Base-by-base conservation (phyloP, 1,139 yeast species). In the Wickerhamomyces sp. region DNA sequence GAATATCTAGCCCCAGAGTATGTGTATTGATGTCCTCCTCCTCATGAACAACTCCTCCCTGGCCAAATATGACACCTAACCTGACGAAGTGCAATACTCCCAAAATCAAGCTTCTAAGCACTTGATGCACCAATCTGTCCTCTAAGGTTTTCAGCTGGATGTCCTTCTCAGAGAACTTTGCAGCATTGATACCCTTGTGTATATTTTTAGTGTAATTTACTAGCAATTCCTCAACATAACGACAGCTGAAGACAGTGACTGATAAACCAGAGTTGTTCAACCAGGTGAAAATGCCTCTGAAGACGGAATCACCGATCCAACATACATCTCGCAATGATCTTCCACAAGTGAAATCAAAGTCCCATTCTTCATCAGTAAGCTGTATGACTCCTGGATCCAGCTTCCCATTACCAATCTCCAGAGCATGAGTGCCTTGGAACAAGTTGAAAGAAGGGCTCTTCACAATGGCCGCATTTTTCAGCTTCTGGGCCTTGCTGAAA, bases 21-120 rank as follows among this genome's bases (percentile, higher is more conserved):
- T 82, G 74, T 2, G 84, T 76, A 40, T 80, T 79, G 37, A 84
- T 61, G 58, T 84, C 94, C 54, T 84, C 94, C 52, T 84, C 92
- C 51, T 83, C 90, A 49, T 78, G 79, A 15, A 84, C 64, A 7
- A 79, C 82, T n/a, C 79, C 81, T 15, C 70, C 63, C 39, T 59
- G 64, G 1, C 81, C 78, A 28, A 81, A 60, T 8, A 61, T 58
- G 4, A 74, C 54, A 7, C 73, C 66, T 36, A 74, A 65, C 17
- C 76, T 76, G 7, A 77, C 70, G 51, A 78, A 71, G 44, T 73
- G 74, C 35, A 76, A 60, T 8, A 79, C 50, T 2, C 81, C 85
- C 22, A 76, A 49, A 7, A 72, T 59, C 43, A 68, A 72, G 18
- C 70, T 61, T 40, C 70, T 63, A 36, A 80, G 63, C 1, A 76